These are phyloP conservation scores for Penicillium hordei DNA, from an alignment of 2,329 filamentous ascomycete species.

Conservation along the genomic window DNA sequence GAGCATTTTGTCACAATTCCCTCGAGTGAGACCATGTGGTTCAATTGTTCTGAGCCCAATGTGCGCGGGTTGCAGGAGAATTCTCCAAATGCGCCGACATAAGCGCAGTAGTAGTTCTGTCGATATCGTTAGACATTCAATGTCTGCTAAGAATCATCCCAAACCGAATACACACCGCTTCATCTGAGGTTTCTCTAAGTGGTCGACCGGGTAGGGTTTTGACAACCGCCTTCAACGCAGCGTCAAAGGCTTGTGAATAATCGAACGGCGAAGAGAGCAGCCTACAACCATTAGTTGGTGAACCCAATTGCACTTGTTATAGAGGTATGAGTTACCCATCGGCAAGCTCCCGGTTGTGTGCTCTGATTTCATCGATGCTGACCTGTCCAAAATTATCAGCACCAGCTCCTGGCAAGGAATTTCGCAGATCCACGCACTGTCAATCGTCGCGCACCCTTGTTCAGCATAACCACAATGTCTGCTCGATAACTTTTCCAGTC, in stretches of 20 bases:
- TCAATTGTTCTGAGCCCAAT: conserved; percentile 82
- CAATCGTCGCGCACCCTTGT: conserved; percentile 59
- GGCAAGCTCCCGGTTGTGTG: conserved; percentile 81
- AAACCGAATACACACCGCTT: conserved; percentile 55
- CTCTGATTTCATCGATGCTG: conserved; percentile 85
- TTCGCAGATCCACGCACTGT: conserved; percentile 44
- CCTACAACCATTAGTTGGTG: conserved; percentile 29
- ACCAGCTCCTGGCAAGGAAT: conserved; percentile 1
- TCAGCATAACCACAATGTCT: conserved; percentile 77
- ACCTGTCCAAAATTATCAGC: conserved; percentile 48
- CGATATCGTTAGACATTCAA: conserved; percentile 6
- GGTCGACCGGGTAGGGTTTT: conserved; percentile 74
- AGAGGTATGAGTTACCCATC: conserved; percentile 50
- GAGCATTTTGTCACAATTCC: conserved; percentile 97
- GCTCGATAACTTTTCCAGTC: conserved; percentile 72
- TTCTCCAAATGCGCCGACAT: conserved; percentile 91
- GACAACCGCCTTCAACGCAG: conserved; percentile 84
- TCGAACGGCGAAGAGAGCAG: conserved; percentile 86
- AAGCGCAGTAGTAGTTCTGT: conserved; percentile 85
- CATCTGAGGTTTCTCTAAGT: conserved; percentile 71
- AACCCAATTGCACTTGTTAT: background rate
- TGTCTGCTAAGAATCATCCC: background rate
- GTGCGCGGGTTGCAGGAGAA: conserved; percentile 94
- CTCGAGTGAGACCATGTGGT: conserved; percentile 95
- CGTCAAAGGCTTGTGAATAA: conserved; percentile 82